These are phyloP conservation scores for Gossypium australe DNA, from an alignment of 345 rosid species.

Conservation along the genomic window DNA sequence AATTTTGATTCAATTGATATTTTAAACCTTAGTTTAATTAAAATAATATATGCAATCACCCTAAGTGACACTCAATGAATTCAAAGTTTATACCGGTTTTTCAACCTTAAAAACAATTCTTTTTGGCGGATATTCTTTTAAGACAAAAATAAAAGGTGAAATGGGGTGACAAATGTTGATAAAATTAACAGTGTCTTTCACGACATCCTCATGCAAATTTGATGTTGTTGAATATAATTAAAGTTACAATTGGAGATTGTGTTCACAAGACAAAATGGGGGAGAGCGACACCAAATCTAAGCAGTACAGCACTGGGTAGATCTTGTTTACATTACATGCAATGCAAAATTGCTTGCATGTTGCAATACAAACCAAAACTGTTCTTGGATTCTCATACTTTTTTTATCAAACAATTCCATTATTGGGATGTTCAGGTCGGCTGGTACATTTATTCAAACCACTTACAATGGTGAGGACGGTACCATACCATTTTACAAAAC, in stretches of 20 bases:
- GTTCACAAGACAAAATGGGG: not conserved
- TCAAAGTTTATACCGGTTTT: no score
- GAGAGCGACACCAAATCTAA: constrained; percentile 4
- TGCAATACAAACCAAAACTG: not conserved
- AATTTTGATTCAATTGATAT: no score
- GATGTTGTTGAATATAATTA: not conserved
- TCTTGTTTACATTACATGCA: constrained; percentile 6
- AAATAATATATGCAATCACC: no score
- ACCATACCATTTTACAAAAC: no score
- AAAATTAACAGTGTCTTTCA: not conserved
- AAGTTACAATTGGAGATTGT: not conserved
- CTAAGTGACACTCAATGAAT: no score
- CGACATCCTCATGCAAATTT: not conserved
- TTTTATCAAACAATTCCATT: not conserved
- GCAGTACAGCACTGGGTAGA: constrained; percentile 1
- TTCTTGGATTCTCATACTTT: not conserved
- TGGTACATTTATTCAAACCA: no score
- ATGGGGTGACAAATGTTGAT: not conserved
- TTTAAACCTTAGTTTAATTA: no score
- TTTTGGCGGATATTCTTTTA: no score
- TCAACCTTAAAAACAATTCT: no score
- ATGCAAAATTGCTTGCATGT: not conserved
- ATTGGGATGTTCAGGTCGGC: no score
- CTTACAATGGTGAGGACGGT: no score
- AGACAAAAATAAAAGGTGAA: not conserved